Evolutionary conservation across 2,329 filamentous ascomycete species (phyloP).

Genomic region (Exophiala sp.): DNA sequence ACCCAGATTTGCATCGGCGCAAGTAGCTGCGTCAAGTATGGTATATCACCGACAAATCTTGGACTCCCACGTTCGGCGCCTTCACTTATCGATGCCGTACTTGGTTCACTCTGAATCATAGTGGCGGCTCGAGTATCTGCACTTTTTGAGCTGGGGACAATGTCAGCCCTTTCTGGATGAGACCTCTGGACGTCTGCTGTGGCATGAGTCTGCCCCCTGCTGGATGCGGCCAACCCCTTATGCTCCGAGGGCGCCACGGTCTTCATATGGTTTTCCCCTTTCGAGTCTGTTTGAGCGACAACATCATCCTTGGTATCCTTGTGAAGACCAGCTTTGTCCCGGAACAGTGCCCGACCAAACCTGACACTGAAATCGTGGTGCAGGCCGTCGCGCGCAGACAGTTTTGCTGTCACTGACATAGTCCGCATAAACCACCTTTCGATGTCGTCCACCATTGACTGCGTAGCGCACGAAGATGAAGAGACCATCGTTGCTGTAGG

Average conservation of each 20-base stretch:
- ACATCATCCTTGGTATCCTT: not conserved
- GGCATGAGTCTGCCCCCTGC: too few species aligned
- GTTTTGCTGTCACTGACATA: not conserved
- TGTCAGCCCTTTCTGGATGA: too few species aligned
- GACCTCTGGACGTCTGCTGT: too few species aligned
- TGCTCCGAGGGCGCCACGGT: too few species aligned
- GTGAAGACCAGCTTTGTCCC: not conserved
- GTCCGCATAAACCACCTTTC: not conserved
- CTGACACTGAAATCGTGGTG: slow-evolving; percentile 9
- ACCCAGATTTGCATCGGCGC: slow-evolving; percentile 11
- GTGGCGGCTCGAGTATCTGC: too few species aligned
- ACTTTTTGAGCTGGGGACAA: too few species aligned
- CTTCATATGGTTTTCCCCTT: too few species aligned
- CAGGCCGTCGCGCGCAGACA: slow-evolving; percentile 2
- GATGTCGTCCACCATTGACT: slow-evolving; percentile 2
- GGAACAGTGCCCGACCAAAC: slow-evolving; percentile 15
- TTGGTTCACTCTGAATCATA: too few species aligned
- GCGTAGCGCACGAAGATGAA: not conserved
- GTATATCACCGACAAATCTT: slow-evolving; percentile 5
- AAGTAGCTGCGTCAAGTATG: slow-evolving; percentile 13
- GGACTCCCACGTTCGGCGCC: not conserved
- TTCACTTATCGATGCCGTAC: not conserved
- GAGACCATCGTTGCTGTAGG: not conserved
- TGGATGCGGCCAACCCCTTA: too few species aligned
- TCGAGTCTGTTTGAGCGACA: too few species aligned